These are phyloP conservation scores for Xerocomellus amylosporus DNA, from an alignment of 768 basidiomycete genomes.

Conservation along the genomic window DNA sequence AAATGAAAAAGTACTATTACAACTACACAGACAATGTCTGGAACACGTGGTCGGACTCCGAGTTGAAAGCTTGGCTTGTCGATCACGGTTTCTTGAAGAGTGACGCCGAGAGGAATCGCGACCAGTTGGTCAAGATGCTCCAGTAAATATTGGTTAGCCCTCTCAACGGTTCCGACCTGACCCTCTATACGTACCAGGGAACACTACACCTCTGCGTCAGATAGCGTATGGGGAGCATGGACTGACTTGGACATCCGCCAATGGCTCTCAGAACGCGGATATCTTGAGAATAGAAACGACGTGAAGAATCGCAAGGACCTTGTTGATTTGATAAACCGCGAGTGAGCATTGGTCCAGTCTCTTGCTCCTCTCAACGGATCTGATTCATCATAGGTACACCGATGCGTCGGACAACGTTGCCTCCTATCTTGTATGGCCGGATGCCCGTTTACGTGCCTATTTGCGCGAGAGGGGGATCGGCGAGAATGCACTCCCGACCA, in stretches of 20 bases:
- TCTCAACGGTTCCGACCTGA: not conserved
- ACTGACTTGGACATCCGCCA: constrained; percentile 64
- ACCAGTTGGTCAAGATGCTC: constrained; percentile 77
- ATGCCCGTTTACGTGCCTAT: constrained; percentile 88
- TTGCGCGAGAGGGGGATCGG: constrained; percentile 72
- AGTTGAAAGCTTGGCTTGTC: constrained; percentile 78
- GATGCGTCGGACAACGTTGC: constrained; percentile 46
- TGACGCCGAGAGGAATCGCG: constrained; percentile 60
- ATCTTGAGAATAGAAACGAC: constrained; percentile 49
- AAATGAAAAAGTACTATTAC: constrained; percentile 84
- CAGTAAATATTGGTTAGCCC: constrained; percentile 39
- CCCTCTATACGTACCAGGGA: constrained; percentile 40
- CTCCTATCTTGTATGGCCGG: constrained; percentile 86
- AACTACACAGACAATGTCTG: constrained; percentile 51
- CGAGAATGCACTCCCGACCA: constrained; percentile 63
- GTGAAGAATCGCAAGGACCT: constrained; percentile 72
- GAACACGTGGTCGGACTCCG: constrained; percentile 72
- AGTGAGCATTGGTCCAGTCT: constrained; percentile 41
- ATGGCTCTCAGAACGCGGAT: constrained; percentile 75
- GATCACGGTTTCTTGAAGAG: constrained; percentile 69
- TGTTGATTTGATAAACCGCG: constrained; percentile 65
- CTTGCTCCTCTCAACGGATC: not conserved
- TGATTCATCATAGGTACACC: constrained; percentile 45
- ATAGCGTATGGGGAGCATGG: constrained; percentile 69
- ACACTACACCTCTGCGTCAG: constrained; percentile 61